Base-by-base conservation (phyloP, 2,329 filamentous ascomycete genomes). In the Nemania sp. region DNA sequence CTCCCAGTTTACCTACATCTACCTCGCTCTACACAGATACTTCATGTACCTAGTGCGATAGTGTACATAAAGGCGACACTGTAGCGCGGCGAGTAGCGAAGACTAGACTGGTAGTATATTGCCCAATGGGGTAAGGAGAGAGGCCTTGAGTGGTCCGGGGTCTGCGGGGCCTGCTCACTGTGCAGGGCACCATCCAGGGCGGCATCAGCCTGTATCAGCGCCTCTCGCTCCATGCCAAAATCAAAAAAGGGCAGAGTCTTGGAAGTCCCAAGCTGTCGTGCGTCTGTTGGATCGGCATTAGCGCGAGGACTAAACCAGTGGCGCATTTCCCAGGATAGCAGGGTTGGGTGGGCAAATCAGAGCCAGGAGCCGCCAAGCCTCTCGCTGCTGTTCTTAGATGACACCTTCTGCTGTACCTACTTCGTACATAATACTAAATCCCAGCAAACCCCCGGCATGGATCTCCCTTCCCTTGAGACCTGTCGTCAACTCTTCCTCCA, bases 221-320 rank as follows among this genome's bases (percentile, higher is more conserved):
- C 25, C 25, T 7, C 7, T 29, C 7, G 3, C 25, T 29, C 7
- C 25, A 29, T 29, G 25, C 4, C 4, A 45, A 21, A 15, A 25
- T 21, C 13, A n/a, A 46, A 29, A 17, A 21, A 35, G 29, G 32
- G 10, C 47, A 37, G n/a, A 29, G 20, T n/a, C n/a, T n/a, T n/a
- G n/a, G n/a, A n/a, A n/a, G n/a, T 54, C 53, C 25, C 45, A 57
- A 40, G 39, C 43, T 46, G 59, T 49, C 49, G 46, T 63, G 57
- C 54, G 60, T 55, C 62, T 47, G 54, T 57, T 59, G 40, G 57
- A 55, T 59, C 45, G 58, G 65, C 64, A 66, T 66, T 67, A 67
- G 65, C 65, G 64, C 47, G 17, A 25, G 45, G 54, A 50, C 57
- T 64, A 64, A 43, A 37, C 29, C 13, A 35, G 46, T 61, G 56